phyloP scores from a whole-genome alignment of 768 basidiomycete species.

The Amanita pseudoporphyria region DNA sequence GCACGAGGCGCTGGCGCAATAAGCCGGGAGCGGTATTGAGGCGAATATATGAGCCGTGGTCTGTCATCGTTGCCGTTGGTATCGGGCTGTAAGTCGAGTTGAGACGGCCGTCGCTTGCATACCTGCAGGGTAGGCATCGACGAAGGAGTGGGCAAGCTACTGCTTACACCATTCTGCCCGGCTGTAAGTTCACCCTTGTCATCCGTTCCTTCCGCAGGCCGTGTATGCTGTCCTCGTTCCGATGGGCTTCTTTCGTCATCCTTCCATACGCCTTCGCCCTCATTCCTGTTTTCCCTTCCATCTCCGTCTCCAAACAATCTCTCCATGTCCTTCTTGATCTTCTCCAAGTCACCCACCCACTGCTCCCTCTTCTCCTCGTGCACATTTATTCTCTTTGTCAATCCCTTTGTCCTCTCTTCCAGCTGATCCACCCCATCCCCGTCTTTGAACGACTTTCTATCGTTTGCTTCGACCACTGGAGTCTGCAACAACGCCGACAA shows the following conservation, averaged over 20 bases:
- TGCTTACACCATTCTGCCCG: slow-evolving; percentile 20
- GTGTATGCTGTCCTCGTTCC: neutral
- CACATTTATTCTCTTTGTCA: slow-evolving; percentile 41
- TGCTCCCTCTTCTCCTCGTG: slow-evolving; percentile 10
- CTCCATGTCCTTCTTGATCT: slow-evolving; percentile 56
- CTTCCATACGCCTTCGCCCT: neutral
- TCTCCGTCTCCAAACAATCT: slow-evolving; percentile 34
- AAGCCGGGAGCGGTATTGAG: slow-evolving; percentile 41
- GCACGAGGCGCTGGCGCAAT: slow-evolving; percentile 66
- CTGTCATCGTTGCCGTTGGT: slow-evolving; percentile 28
- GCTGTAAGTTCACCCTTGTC: neutral
- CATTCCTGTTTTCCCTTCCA: slow-evolving; percentile 1
- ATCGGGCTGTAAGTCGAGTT: neutral
- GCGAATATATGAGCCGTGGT: slow-evolving; percentile 41
- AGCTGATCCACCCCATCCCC: slow-evolving; percentile 15
- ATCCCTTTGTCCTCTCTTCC: slow-evolving; percentile 38
- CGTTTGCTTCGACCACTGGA: slow-evolving; percentile 23
- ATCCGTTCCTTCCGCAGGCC: neutral
- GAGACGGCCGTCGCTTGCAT: slow-evolving; percentile 29
- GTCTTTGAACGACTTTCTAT: neutral
- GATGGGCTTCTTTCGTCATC: neutral
- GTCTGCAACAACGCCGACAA: slow-evolving; percentile 38
- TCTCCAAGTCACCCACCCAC: slow-evolving; percentile 64
- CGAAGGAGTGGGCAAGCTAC: slow-evolving; percentile 31
- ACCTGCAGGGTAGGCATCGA: neutral